Conservation (phyloP, 164 flowering plant species). For the Chloranthus sessilifolius region DNA sequence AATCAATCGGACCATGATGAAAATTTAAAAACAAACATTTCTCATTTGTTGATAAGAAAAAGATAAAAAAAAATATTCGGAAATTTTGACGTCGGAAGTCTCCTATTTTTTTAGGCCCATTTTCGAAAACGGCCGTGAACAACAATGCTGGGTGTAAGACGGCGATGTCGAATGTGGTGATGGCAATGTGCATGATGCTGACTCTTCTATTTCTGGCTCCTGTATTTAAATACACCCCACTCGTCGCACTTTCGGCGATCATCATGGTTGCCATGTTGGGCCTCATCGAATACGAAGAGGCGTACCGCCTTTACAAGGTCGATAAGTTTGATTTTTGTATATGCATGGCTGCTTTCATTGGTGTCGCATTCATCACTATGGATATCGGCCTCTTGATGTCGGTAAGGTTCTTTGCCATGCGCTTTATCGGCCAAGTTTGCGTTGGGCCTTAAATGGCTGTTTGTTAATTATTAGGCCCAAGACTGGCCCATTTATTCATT, state of each 20-base stretch:
- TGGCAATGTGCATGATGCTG: constrained; percentile 64
- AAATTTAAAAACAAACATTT: no score
- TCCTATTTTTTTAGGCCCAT: no score
- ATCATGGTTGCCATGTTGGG: constrained; percentile 90
- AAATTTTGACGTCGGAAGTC: no score
- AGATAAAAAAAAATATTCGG: no score
- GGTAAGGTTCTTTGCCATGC: constrained; percentile 39
- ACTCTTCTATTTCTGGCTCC: constrained; percentile 75
- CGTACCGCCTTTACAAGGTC: constrained; percentile 45
- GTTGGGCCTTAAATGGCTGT: no score
- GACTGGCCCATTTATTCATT: no score
- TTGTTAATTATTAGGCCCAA: no score
- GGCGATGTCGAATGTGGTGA: constrained; percentile 66
- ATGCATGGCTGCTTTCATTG: constrained; percentile 67
- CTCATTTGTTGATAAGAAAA: no score
- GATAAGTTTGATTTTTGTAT: constrained; percentile 83
- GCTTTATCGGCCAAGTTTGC: no score
- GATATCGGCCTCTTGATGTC: constrained; percentile 70
- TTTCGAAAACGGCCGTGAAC: constrained; percentile 90
- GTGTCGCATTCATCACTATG: constrained; percentile 72
- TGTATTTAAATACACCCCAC: constrained; percentile 76
- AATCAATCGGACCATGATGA: no score
- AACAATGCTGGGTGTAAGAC: constrained; percentile 72
- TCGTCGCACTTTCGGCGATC: constrained; percentile 80
- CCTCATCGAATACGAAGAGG: constrained; percentile 57